These are phyloP conservation scores for Euphorbia lathyris DNA, from an alignment of 345 rosid genomes.

Conservation along the genomic window DNA sequence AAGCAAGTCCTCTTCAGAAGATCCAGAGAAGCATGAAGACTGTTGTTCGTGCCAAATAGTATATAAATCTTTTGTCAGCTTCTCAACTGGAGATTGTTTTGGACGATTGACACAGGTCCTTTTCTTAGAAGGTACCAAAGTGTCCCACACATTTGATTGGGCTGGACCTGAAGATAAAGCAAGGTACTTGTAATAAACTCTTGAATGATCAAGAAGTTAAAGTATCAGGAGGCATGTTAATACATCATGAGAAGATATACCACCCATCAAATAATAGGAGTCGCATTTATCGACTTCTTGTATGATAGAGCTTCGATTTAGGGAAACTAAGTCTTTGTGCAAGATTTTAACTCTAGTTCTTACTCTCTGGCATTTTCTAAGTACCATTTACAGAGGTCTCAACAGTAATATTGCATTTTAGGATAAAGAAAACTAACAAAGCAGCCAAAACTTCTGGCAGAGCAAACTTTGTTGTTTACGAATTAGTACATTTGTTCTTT, in stretches of 20 bases:
- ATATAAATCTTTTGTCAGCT: slow-evolving; percentile 82
- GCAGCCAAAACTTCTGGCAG: slow-evolving; percentile 9
- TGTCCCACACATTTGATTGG: slow-evolving; percentile 86
- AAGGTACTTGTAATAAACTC: slow-evolving; percentile 5
- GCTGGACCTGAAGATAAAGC: slow-evolving; percentile 58
- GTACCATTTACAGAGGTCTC: neutral
- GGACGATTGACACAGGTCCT: slow-evolving; percentile 83
- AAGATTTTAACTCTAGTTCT: neutral
- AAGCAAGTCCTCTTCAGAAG: slow-evolving; percentile 91
- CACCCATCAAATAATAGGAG: neutral
- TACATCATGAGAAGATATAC: neutral
- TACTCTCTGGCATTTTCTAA: neutral
- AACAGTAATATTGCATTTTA: neutral
- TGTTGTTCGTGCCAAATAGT: slow-evolving; percentile 93
- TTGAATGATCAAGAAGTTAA: neutral
- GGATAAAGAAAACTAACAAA: neutral
- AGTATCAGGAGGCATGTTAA: neutral
- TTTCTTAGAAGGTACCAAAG: slow-evolving; percentile 81
- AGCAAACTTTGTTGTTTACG: neutral
- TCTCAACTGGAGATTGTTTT: slow-evolving; percentile 83
- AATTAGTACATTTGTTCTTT: slow-evolving; percentile 4
- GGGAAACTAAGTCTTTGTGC: neutral
- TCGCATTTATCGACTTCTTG: neutral
- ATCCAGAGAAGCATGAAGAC: slow-evolving; percentile 80
- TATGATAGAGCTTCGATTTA: neutral